Base-by-base conservation (phyloP, 2,329 filamentous ascomycete species). In the Aspergillus arachidicola region DNA sequence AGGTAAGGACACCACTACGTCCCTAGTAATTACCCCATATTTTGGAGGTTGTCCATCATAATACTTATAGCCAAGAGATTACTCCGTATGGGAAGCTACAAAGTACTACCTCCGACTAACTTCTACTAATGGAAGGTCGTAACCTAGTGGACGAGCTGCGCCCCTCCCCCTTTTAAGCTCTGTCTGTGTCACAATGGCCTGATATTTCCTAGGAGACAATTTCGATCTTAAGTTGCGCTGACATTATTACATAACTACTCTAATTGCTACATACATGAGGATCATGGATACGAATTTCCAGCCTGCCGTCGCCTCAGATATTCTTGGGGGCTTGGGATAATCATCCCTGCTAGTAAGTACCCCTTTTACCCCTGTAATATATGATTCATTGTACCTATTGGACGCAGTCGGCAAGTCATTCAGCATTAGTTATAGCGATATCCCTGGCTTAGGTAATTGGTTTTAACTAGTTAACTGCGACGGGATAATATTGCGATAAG, bases 271-370 rank as follows among this genome's bases (percentile, higher is more conserved):
- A 34, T 21, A 34, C 43, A 30, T 54, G 4, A 10, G 2, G 9
- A 34, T 53, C 34, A 60, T 54, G 53, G 61, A 60, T 60, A 66
- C 62, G 57, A 59, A 59, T 48, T 57, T 45, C 51, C 41, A 58
- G 62, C 26, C 46, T 61, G 28, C 51, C 45, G 62, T 60, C 58
- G 58, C 53, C 59, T 56, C 30, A 57, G 51, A 58, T 57, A 48
- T 9, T 46, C 58, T 46, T 59, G 51, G 38, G 23, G 57, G 50
- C 53, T 62, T 63, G 48, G 50, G 36, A 34, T 48, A 45, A 55
- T 50, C 61, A 64, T 63, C 64, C 66, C 53, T 68, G 64, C 59
- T 63, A 60, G 38, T 54, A 48, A 30, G 59, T 64, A 34, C 63
- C 65, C 65, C 65, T 61, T 65, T 62, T 45, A 51, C 56, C 59